Base-by-base conservation (phyloP, 140 eudicot genomes). In the Artemisia princeps region DNA sequence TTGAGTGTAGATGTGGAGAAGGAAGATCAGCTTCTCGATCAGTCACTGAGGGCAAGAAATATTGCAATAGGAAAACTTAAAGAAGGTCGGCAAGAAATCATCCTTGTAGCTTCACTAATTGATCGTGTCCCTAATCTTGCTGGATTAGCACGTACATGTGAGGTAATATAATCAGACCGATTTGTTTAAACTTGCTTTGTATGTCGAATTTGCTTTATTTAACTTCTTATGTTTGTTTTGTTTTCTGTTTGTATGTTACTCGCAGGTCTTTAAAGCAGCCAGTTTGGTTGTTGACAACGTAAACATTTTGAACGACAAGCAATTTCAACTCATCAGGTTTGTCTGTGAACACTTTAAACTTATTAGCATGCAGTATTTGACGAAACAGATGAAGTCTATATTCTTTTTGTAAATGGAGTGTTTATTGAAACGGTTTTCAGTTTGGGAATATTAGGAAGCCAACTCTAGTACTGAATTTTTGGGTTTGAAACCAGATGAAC, bases 41-140 rank as follows among this genome's bases (percentile, higher is more conserved):
- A 82, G 71, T 69, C 86, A 66, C 62, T 88, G 55, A 85, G 78
- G 61, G 81, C 90, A 48, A 88, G 95, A 80, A 76, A 75, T 70
- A 51, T 74, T 42, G 81, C 82, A 19, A 50, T 79, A 30, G 86
- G 77, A 61, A 86, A 78, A 77, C 63, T 76, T 10, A 86, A 77
- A 72, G 82, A 76, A 49, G 86, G 86, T 60, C 75, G 94, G 30
- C 99, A 92, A 52, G 81, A 88, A 44, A 66, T 92, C 15, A 79
- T 88, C 71, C 82, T 92, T 37, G 86, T 88, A 61, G 99, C 99
- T 19, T 92, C 99, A 22, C 75, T 92, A 15, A 65, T 92, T 55
- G 99, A 92, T 79, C 96, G 99, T 28, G 88, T 92, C 58, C 99
- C 99, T 70, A 92, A 92, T 72, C 96, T 92, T 60, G 99, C 99